Evolutionary conservation across 805 yeast species (phyloP), one percentile per base, ranked within the genome.

Genomic region (Suhomyces faveliae): DNA sequence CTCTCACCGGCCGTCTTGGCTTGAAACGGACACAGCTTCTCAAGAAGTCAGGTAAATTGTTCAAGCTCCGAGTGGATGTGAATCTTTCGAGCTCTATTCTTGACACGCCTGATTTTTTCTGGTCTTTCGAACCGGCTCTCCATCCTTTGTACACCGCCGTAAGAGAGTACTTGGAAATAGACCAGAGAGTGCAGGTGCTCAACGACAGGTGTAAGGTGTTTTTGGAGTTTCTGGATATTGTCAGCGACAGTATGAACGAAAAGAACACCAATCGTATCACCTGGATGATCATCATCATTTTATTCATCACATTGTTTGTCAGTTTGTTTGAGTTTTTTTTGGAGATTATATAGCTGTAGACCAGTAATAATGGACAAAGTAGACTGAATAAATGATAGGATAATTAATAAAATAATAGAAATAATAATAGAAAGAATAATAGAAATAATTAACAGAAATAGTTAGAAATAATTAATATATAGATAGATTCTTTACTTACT

Each of bases 51-150:
- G 99, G 99, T 6, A 84, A 86, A 61, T 70, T 94, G 41, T 92
- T 92, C 74, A 91, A 90, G 58, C 67, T 94, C 23, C 75, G 98
- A 43, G 96, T 91, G 11, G 98, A 94, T 66, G 97, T 94, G 4
- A 94, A 94, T 62, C 70, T 94, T 43, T 85, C 92, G 3, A 88
- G 97, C 9, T 88, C 88, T 53, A 90, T 94, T 19, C 73, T 94
- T 46, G 99, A 94, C 60, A 90, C 96, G 0, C 99, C 99, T 0
- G 96, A 89, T 52, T 90, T 89, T 61, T 94, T 94, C 66, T 94
- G 99, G 99, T 87, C 91, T 24, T 43, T 79, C 52, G 99, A 94
- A 67, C 99, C 99, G 4, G 91, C 96, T 33, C 76, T 94, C 54
- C 96, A 92, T 63, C 98, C 98, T 3, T 71, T 94, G 37, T 94